Evolutionary conservation across 768 basidiomycete genomes (phyloP).

Genomic region (Candolleomyces eurysporus): DNA sequence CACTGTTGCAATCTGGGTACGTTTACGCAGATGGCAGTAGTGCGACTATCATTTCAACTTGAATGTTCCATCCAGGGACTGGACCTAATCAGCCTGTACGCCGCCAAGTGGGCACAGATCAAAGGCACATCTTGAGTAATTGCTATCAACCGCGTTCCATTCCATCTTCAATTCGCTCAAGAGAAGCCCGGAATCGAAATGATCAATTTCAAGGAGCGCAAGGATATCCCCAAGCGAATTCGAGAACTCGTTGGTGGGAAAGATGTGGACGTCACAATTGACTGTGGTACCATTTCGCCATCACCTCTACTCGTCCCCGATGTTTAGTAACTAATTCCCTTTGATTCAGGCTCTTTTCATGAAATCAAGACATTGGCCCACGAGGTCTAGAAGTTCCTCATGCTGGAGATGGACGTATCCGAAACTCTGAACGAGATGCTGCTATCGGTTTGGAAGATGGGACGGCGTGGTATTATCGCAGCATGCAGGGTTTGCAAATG

Average conservation of each 20-base stretch:
- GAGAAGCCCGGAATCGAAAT: conserved; percentile 50
- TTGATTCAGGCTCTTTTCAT: conserved; percentile 54
- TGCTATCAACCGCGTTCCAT: conserved; percentile 60
- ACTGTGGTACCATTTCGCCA: conserved; percentile 35
- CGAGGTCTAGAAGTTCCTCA: conserved; percentile 65
- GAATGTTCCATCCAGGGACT: conserved; percentile 40
- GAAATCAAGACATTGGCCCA: conserved; percentile 64
- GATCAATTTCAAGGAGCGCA: conserved; percentile 55
- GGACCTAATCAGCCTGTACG: conserved; percentile 66
- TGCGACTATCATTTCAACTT: not conserved
- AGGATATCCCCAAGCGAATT: conserved; percentile 50
- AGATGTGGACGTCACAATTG: conserved; percentile 63
- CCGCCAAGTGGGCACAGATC: conserved; percentile 56
- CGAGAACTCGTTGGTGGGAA: conserved; percentile 55
- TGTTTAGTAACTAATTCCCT: no score
- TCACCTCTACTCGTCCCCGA: no score
- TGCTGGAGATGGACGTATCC: conserved; percentile 73
- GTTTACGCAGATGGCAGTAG: conserved; percentile 11
- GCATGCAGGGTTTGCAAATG: conserved; percentile 64
- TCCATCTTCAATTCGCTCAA: conserved; percentile 43
- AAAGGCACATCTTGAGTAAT: conserved; percentile 73
- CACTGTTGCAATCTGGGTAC: conserved; percentile 68
- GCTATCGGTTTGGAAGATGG: conserved; percentile 50
- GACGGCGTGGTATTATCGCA: conserved; percentile 61
- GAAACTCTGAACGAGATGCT: conserved; percentile 59